Base-by-base conservation (phyloP, 441 rosid species). In the Erysimum pusillum region DNA sequence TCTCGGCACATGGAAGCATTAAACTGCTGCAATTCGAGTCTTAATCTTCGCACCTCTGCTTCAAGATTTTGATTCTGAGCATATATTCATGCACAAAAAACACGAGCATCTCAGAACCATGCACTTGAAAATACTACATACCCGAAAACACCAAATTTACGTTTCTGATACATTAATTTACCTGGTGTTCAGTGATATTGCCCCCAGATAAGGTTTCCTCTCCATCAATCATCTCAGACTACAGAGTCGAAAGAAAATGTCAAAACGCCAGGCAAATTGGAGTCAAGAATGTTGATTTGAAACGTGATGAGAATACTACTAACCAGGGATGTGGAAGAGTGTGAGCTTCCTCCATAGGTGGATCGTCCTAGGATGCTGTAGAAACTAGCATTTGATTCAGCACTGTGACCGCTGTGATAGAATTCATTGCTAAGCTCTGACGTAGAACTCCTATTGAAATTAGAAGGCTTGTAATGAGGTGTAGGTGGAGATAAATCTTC, bases 21-120 rank as follows among this genome's bases (percentile, higher is more conserved):
- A 79, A 63, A 57, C 38, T 86, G 87, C 70, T 90, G 79, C 72
- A 93, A 20, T 69, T 88, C 91, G 14, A 62, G 80, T 78, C 79
- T 86, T 53, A 91, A 67, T 82, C 83, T 85, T 69, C 63, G 76
- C 74, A 91, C 81, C 81, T 87, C 91, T 18, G 63, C 82, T 5
- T 87, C 88, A 80, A 87, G 60, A 44, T 20, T 60, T 32, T 18
- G 69, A 85, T 89, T 58, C 79, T 74, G 72, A 67, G 54, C 48
- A 63, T 74, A 63, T 74, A 68, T 65, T 71, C 38, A 66, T 34
- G 13, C 42, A 7, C 72, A 57, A 51, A 67, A 54, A 68, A 53
- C 25, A 67, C 39, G 5, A 39, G 17, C 34, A 57, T 53, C 32
- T 78, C 65, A 73, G 25, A 41, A 60, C 2, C 32, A 35, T 78